A percentile compares a stretch with the other conserved stretches of the same genome.
Evolutionary conservation across 163 green algal genomes (phyloP).

Genomic region (Scenedesmus sp.): DNA sequence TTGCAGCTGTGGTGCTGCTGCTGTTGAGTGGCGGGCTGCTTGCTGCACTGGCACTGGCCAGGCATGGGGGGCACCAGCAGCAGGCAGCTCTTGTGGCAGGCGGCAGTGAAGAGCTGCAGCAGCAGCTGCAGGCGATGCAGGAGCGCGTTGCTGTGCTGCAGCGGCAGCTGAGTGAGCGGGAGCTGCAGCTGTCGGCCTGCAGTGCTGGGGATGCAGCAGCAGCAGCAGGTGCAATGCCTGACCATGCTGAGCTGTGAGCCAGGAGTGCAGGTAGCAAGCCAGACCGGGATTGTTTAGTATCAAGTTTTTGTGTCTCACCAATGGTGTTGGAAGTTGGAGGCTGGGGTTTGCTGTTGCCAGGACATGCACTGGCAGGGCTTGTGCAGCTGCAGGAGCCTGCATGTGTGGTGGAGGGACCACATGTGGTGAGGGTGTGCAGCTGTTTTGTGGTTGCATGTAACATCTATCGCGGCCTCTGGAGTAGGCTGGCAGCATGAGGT

Average conservation of each 20-base stretch:
- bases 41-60: neutral
- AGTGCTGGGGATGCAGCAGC: neutral
- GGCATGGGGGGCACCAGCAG: neutral
- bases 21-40: neutral
- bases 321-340: neutral
- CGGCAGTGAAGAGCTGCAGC: neutral
- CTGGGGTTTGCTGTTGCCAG: neutral
- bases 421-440: neutral
- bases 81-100: neutral
- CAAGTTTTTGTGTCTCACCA: neutral
- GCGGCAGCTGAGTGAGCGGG: conserved; percentile 30
- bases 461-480: neutral
- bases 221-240: neutral
- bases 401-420: neutral
- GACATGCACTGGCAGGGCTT: neutral
- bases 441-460: neutral
- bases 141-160: conserved; percentile 6
- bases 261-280: neutral
- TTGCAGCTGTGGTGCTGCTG: neutral
- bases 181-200: neutral
- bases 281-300: neutral
- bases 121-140: neutral
- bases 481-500: neutral
- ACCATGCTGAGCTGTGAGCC: neutral
- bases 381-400: neutral